phyloP scores from a whole-genome alignment of 805 yeast genomes.

The Kodamaea jinghongensis region DNA sequence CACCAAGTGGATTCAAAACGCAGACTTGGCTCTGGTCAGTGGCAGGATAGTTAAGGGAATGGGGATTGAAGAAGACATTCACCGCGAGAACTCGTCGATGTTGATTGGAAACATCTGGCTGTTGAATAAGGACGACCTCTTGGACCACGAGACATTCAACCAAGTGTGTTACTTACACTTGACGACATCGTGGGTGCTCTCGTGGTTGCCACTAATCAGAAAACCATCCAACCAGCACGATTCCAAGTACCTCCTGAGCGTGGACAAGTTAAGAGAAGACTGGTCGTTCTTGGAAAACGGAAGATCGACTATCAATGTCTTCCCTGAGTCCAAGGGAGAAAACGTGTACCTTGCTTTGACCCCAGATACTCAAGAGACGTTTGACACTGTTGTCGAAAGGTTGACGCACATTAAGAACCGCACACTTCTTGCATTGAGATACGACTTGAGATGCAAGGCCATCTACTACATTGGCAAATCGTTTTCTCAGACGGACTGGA shows the following conservation, averaged over 20 bases:
- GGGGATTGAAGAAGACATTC: slow-evolving; percentile 8
- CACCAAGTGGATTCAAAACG: slow-evolving; percentile 32
- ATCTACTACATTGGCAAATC: slow-evolving; percentile 52
- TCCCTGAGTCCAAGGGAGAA: slow-evolving; percentile 13
- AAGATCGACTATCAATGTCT: slow-evolving; percentile 15
- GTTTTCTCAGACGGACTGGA: slow-evolving; percentile 49
- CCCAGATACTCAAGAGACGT: slow-evolving; percentile 28
- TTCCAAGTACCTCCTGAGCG: slow-evolving; percentile 18
- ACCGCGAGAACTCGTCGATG: slow-evolving; percentile 4
- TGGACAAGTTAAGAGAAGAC: slow-evolving; percentile 37
- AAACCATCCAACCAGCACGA: slow-evolving; percentile 34
- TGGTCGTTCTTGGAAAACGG: slow-evolving; percentile 45
- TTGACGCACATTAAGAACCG: slow-evolving; percentile 36
- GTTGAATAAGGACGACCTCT: slow-evolving; percentile 47
- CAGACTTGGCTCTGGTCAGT: slow-evolving; percentile 26
- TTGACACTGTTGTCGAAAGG: slow-evolving; percentile 32
- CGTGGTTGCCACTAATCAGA: slow-evolving; percentile 58
- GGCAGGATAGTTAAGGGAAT: slow-evolving; percentile 10
- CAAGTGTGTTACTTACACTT: slow-evolving; percentile 52
- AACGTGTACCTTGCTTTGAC: slow-evolving; percentile 35
- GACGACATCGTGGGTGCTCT: slow-evolving; percentile 53
- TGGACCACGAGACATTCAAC: slow-evolving; percentile 52
- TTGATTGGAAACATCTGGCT: slow-evolving; percentile 11
- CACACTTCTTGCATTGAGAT: slow-evolving; percentile 49
- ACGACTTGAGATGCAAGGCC: slow-evolving; percentile 53